Base-by-base conservation (phyloP, 1,284 basidiomycete genomes). In the Puccinia hordei region DNA sequence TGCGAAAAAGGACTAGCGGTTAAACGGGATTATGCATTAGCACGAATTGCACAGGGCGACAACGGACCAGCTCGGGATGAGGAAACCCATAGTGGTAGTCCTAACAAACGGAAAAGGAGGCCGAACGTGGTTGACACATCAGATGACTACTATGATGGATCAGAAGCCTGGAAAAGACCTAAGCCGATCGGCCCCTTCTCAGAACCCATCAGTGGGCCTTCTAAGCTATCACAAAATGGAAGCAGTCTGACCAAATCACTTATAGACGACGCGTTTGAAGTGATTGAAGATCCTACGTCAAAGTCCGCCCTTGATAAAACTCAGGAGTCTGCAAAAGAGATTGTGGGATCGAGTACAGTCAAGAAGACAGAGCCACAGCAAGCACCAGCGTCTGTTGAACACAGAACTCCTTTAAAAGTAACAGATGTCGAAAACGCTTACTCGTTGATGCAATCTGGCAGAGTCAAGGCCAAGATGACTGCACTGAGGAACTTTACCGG, bases 1-100 rank as follows among this genome's bases (percentile, higher is more conserved):
- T 96, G 94, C 6, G 89, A 95, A 61, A 92, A 92, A 0, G 94
- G 93, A 0, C 88, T 94, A 33, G 90, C 91, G 51, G 91, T 95
- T 82, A 93, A 93, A 86, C 90, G 90, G 19, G 78, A 80, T 55
- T 80, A 73, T 53, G 69, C 73, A 15, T 24, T 73, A 55, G 78
- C 78, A 1, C 68, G 69, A 22, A 65, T 80, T 10, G 78, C 78
- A 22, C 53, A 72, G 71, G 68, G 57, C 19, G 46, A 65, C 15
- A 41, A 69, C 38, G 51, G 69, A 15, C 30, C 44, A 61, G 35
- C 41, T 51, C 35, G 35, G 15, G 51, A 63, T 53, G 44, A 73
- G 65, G 57, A 66, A 15, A 17, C 61, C 49, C 78, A 63, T n/a
- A 33, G 49, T 30, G 33, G 38, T 33, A 73, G 38, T 49, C 78